Evolutionary conservation across 768 basidiomycete species (phyloP), one percentile per base, ranked within the genome.

Genomic region (Russula griseocarnosa): DNA sequence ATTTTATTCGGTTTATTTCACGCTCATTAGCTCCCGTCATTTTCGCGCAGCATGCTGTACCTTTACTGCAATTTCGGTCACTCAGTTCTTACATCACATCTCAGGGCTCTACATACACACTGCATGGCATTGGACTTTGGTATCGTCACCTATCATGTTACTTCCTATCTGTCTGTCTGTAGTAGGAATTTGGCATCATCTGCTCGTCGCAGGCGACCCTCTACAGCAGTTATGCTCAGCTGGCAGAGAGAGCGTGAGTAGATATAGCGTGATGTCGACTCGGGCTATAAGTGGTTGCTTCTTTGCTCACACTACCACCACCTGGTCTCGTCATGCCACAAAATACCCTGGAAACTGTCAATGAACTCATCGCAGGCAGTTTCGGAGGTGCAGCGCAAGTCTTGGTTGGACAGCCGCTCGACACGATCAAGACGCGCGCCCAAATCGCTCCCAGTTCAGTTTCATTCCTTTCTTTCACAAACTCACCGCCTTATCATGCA

Each of bases 321-420:
- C 58, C 18, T 18, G 11, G 11, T 36, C n/a, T 34, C 28, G 36
- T 14, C 46, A 67, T 67, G 66, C 58, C 49, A 5, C 59, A 61
- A 22, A 61, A 40, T 14, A 38, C 59, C 22, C 28, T 82, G n/a
- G 76, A 82, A 51, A 91, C 88, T 0, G 71, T 87, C 44, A 92
- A 93, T 69, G 91, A 92, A 71, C 83, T 98, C 32, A 74, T 95
- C 26, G 89, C 94, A 0, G 95, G 95, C 6, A 92, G 90, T 73
- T 82, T 92, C 8, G 95, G 86, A 36, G 96, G 96, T n/a, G 94
- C 94, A 2, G 87, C 92, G 0, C 96, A 98, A 70, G 95, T 98
- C 14, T 78, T 98, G 13, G 89, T 94, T n/a, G 94, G 95, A 3
- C 95, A 96, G 69, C 92, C 92, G 1, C 79, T 94, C 30, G 92